phyloP scores from a whole-genome alignment of 805 yeast genomes.

The Barnettozyma wickerhamii region DNA sequence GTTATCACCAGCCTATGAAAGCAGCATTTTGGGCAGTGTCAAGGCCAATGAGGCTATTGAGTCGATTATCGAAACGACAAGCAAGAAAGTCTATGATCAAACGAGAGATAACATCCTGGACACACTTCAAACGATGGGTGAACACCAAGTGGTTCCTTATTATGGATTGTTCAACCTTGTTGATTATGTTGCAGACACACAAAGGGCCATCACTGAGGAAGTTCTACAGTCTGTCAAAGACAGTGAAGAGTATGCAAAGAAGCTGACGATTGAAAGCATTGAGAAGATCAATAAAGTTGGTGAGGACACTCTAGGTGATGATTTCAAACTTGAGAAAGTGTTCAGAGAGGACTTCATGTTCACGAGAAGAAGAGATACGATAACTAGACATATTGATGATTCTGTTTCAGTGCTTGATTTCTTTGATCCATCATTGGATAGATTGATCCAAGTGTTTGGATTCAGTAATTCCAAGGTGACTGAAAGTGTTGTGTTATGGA shows the following conservation, averaged over 20 bases:
- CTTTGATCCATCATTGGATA: constrained; percentile 69
- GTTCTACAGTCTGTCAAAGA: constrained; percentile 58
- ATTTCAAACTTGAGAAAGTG: constrained; percentile 47
- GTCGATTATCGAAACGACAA: constrained; percentile 54
- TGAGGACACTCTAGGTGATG: constrained; percentile 56
- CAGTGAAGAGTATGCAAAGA: constrained; percentile 69
- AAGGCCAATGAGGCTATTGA: constrained; percentile 57
- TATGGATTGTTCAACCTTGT: constrained; percentile 60
- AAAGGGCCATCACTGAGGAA: constrained; percentile 58
- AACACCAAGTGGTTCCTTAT: constrained; percentile 47
- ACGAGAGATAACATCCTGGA: constrained; percentile 49
- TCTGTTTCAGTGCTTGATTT: constrained; percentile 68
- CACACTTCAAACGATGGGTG: constrained; percentile 50
- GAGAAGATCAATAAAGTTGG: constrained; percentile 61
- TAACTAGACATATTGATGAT: constrained; percentile 53
- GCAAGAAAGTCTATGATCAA: constrained; percentile 53
- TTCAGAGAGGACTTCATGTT: constrained; percentile 82
- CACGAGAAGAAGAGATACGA: constrained; percentile 60
- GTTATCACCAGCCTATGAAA: constrained; percentile 62
- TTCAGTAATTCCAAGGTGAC: constrained; percentile 26
- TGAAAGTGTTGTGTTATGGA: constrained; percentile 24
- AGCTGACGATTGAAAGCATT: constrained; percentile 55
- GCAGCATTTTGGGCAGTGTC: constrained; percentile 46
- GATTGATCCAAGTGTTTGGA: constrained; percentile 37
- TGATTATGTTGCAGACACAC: constrained; percentile 67